Evolutionary conservation across 2,329 filamentous ascomycete species (phyloP), one percentile per base, ranked within the genome.

Genomic region (Aureobasidium uvarum): DNA sequence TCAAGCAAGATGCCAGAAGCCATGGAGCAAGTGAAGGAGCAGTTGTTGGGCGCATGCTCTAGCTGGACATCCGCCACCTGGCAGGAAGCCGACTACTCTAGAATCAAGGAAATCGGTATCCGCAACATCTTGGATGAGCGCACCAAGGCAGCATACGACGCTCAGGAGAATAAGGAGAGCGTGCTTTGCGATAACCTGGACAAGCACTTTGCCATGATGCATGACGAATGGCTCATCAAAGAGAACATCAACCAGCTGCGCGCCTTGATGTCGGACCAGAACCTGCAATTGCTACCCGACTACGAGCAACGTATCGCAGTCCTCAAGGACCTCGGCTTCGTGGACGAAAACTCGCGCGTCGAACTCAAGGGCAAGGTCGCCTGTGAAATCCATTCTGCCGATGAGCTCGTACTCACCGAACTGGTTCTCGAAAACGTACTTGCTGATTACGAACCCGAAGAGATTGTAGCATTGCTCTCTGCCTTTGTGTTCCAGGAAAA

Each of bases 401-500:
- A 98, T 74, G 95, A 99, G 77, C 85, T 99, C 0, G 94, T 99
- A 0, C 85, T 99, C 20, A 99, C 95, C 0, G 95, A 99, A 76
- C 85, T 98, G 6, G 92, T 99, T 55, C 87, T 99, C 20, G 95
- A 99, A 78, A 99, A 99, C 72, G 92, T 97, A 1, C 86, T 99
- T 3, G 93, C 94, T 59, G 90, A 96, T 67, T 97, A 95, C 76
- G 94, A 97, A 72, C 92, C 94, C 1, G 92, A 96, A 70, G 95
- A 99, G 77, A 98, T 99, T 68, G 95, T 96, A 0, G 93, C 95
- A 13, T 83, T 99, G 3, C 84, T 99, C 2, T 97, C 93, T 0
- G 88, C 91, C 1, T 99, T 99, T 75, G 93, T 99, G 2, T 99
- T 99, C 81, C 92, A 98, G 74, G 95, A 99, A 75, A 98, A 97